phyloP scores from a whole-genome alignment of 23 red algal species.

The Rhodosorus marinus region DNA sequence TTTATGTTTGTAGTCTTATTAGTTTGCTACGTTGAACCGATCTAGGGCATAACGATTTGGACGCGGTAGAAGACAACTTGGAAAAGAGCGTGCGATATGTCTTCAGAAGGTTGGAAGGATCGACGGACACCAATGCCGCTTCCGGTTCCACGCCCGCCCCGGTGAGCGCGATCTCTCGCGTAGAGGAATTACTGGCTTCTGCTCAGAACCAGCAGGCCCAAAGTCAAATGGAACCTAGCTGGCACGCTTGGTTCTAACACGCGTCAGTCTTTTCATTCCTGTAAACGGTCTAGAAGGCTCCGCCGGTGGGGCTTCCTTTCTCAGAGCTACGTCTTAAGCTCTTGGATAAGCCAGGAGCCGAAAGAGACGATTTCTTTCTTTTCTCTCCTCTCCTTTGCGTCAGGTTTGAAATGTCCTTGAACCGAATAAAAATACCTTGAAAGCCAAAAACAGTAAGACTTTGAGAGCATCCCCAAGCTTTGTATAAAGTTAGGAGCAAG shows the following conservation, averaged over 20 bases:
- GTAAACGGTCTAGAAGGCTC: too few relatives aligned
- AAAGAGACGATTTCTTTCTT: too few relatives aligned
- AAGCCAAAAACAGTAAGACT: too few relatives aligned
- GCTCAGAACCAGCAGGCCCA: neutral
- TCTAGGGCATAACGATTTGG: neutral
- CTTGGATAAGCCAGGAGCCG: too few relatives aligned
- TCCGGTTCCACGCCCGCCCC: conserved; percentile 1
- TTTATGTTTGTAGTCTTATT: neutral
- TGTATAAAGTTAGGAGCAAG: too few relatives aligned
- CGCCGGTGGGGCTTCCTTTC: too few relatives aligned
- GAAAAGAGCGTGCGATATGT: neutral
- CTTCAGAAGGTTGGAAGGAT: neutral
- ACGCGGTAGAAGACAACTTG: neutral
- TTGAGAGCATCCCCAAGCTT: too few relatives aligned
- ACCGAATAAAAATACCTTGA: too few relatives aligned
- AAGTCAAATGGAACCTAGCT: conserved; percentile 40
- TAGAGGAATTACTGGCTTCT: conserved; percentile 5
- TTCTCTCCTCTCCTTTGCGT: too few relatives aligned
- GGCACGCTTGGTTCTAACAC: conserved; percentile 56
- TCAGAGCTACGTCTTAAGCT: too few relatives aligned
- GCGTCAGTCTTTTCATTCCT: too few relatives aligned
- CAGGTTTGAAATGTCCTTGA: too few relatives aligned
- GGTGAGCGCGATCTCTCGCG: conserved; percentile 13
- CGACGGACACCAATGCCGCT: neutral
- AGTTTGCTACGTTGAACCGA: neutral